These are phyloP conservation scores for Aspergillus sp. DNA, from an alignment of 2,329 filamentous ascomycete genomes.

Conservation along the genomic window DNA sequence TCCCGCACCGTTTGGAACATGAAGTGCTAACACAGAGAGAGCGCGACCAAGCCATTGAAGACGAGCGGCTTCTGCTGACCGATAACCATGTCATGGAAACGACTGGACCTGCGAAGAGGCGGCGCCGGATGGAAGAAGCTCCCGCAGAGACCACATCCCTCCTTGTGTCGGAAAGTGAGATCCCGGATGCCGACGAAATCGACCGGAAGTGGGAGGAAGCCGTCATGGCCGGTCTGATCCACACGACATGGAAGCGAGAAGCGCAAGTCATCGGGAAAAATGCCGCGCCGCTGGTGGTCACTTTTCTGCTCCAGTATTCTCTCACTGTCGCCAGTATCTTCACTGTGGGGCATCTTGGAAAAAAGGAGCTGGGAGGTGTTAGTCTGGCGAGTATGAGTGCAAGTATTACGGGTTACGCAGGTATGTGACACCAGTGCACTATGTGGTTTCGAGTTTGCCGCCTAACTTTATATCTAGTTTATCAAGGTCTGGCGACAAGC, in stretches of 20 bases:
- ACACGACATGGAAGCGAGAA: conserved; percentile 89
- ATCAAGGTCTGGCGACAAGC: conserved; percentile 82
- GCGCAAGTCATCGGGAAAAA: conserved; percentile 74
- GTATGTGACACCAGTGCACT: conserved; percentile 1
- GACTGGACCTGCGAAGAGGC: conserved; percentile 3
- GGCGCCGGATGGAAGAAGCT: conserved; percentile 7
- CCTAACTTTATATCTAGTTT: conserved; percentile 47
- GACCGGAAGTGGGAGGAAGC: conserved; percentile 82
- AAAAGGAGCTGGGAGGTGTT: conserved; percentile 64
- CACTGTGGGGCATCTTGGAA: conserved; percentile 72
- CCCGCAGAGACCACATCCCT: conserved; percentile 48
- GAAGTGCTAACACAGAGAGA: conserved; percentile 52
- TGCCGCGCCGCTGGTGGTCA: conserved; percentile 67
- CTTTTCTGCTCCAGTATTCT: conserved; percentile 78
- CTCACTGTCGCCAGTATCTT: conserved; percentile 81
- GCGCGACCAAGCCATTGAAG: conserved; percentile 51
- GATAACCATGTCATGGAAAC: conserved; percentile 57
- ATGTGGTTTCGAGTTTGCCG: background rate
- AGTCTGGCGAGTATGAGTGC: conserved; percentile 74
- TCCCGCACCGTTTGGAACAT: conserved; percentile 48
- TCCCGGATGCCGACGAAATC: conserved; percentile 55
- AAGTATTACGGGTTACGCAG: conserved; percentile 69
- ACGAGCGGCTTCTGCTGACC: conserved; percentile 57
- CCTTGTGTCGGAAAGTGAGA: conserved; percentile 46
- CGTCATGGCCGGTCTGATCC: conserved; percentile 74